A percentile compares a stretch with the other conserved stretches of the same genome.
These are phyloP conservation scores for Posidonia oceanica DNA, from an alignment of 116 monocot genomes.

Conservation along the genomic window DNA sequence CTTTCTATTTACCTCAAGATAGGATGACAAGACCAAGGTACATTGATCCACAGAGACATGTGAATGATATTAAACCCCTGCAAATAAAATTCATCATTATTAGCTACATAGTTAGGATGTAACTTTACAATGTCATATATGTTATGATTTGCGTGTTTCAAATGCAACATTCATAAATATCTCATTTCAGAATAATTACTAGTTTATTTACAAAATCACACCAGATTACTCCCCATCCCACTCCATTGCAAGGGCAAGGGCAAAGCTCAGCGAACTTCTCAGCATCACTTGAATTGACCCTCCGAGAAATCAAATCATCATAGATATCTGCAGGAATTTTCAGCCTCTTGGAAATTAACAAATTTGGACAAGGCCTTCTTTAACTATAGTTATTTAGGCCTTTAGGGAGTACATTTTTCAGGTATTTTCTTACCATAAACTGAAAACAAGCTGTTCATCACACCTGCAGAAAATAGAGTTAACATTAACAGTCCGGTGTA, in stretches of 20 bases:
- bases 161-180: neutral
- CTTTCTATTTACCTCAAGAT: slow-evolving; percentile 30
- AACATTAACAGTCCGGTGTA: neutral
- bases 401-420: too few species aligned
- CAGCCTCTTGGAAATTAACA: neutral
- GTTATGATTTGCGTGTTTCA: neutral
- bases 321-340: slow-evolving; percentile 62
- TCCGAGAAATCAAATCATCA: slow-evolving; percentile 94
- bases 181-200: neutral
- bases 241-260: slow-evolving; percentile 88
- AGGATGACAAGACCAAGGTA: slow-evolving; percentile 76
- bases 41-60: slow-evolving; percentile 54
- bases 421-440: slow-evolving; percentile 64
- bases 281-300: slow-evolving; percentile 93
- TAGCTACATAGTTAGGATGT: neutral
- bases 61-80: slow-evolving; percentile 74
- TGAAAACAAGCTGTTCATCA: slow-evolving; percentile 99
- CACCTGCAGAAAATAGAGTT: slow-evolving; percentile 38
- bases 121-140: neutral
- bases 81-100: slow-evolving; percentile 12
- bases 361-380: neutral
- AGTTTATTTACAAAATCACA: slow-evolving; percentile 13
- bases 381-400: too few species aligned
- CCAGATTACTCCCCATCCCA: slow-evolving; percentile 93
- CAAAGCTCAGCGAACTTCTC: slow-evolving; percentile 97